Evolutionary conservation across 768 basidiomycete genomes (phyloP).

Genomic region (Panaeolus papilionaceus): DNA sequence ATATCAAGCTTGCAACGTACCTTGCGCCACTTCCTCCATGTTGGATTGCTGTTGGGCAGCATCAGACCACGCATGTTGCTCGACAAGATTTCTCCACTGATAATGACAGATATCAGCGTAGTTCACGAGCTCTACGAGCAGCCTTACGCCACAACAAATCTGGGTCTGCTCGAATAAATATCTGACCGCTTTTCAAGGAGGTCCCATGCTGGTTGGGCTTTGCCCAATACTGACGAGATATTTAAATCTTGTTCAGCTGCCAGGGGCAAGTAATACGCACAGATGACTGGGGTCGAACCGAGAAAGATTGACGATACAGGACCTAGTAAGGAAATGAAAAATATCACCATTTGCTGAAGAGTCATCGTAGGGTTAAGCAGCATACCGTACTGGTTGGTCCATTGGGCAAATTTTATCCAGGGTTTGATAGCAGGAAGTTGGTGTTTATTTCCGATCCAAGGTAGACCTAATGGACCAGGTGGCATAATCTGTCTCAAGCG

Average conservation of each 20-base stretch:
- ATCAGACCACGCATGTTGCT: slow-evolving; percentile 52
- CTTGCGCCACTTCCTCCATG: slow-evolving; percentile 56
- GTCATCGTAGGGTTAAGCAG: neutral
- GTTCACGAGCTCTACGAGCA: too few species aligned
- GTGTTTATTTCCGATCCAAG: slow-evolving; percentile 51
- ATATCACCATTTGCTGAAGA: slow-evolving; percentile 14
- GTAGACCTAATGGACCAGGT: slow-evolving; percentile 51
- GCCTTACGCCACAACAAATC: slow-evolving; percentile 49
- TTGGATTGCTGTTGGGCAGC: slow-evolving; percentile 45
- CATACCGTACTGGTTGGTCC: slow-evolving; percentile 52
- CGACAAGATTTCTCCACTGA: slow-evolving; percentile 52
- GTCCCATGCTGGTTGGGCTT: slow-evolving; percentile 40
- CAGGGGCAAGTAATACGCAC: slow-evolving; percentile 28
- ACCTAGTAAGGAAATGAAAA: slow-evolving; percentile 31
- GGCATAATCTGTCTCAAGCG: slow-evolving; percentile 44
- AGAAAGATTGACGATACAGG: slow-evolving; percentile 48
- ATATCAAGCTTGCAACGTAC: slow-evolving; percentile 28
- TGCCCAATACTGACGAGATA: slow-evolving; percentile 44
- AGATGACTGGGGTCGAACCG: slow-evolving; percentile 48
- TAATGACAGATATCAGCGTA: neutral
- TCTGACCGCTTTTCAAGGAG: slow-evolving; percentile 53
- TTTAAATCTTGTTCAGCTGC: neutral
- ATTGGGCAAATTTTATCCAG: slow-evolving; percentile 55
- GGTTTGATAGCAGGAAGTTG: slow-evolving; percentile 52
- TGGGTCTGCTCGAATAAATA: slow-evolving; percentile 55